Evolutionary conservation across 2,329 filamentous ascomycete species (phyloP).

Genomic region (Ophiognomonia clavigignenti-juglandacearum): DNA sequence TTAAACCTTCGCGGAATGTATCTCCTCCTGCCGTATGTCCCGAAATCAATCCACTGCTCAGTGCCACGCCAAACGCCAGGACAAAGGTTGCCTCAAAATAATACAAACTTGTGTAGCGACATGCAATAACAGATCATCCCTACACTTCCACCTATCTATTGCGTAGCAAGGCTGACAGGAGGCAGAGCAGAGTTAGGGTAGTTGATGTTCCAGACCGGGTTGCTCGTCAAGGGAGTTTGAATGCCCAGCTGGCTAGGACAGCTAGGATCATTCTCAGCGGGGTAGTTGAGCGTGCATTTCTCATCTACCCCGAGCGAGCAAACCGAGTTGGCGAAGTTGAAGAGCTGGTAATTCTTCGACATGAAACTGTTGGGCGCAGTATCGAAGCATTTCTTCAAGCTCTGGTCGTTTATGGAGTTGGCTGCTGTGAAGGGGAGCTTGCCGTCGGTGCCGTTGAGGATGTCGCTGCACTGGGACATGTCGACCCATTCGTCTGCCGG

Average conservation of each 20-base stretch:
- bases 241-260: constrained; percentile 4
- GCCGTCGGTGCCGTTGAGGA: constrained; percentile 44
- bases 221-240: not conserved
- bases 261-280: not conserved
- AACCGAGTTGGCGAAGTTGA: constrained; percentile 47
- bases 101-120: too few species aligned
- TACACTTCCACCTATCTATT: too few species aligned
- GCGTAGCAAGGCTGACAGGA: not conserved
- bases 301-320: constrained; percentile 49
- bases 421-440: constrained; percentile 50
- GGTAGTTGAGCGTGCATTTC: constrained; percentile 34
- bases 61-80: too few species aligned
- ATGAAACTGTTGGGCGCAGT: constrained; percentile 50
- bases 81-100: too few species aligned
- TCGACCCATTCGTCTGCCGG: constrained; percentile 38
- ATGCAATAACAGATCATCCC: too few species aligned
- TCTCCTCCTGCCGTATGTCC: too few species aligned
- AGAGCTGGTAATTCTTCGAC: constrained; percentile 45
- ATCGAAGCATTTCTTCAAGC: too few species aligned
- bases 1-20: too few species aligned
- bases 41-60: too few species aligned
- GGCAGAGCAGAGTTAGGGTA: not conserved
- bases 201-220: constrained; percentile 4
- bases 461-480: constrained; percentile 41
- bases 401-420: constrained; percentile 53